phyloP scores from a whole-genome alignment of 495 filamentous ascomycete species.

The Annulohypoxylon maeteangense region DNA sequence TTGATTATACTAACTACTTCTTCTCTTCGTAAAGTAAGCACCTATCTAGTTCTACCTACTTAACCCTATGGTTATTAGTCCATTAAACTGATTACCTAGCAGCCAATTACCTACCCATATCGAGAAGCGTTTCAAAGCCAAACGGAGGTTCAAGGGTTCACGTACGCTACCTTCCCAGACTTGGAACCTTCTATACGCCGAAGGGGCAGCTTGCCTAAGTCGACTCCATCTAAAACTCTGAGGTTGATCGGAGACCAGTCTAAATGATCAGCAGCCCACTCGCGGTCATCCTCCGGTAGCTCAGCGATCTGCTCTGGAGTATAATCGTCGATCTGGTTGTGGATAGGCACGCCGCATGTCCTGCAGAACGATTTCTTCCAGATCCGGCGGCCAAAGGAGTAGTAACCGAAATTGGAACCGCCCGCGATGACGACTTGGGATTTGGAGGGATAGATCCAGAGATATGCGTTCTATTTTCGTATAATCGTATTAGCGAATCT shows the following conservation, averaged over 20 bases:
- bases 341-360: conserved; percentile 42
- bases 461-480: conserved; percentile 27
- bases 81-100: too few relatives aligned
- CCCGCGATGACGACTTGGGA: conserved; percentile 30
- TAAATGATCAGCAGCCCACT: conserved; percentile 11
- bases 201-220: conserved; percentile 23
- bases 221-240: conserved; percentile 28
- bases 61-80: too few relatives aligned
- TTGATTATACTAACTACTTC: too few relatives aligned
- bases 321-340: conserved; percentile 32
- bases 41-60: too few relatives aligned
- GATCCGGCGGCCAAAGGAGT: conserved; percentile 41
- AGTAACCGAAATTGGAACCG: conserved; percentile 26
- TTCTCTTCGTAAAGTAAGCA: too few relatives aligned
- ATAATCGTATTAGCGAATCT: neutral
- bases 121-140: neutral
- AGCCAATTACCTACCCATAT: too few relatives aligned
- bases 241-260: conserved; percentile 41
- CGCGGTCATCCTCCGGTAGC: conserved; percentile 31
- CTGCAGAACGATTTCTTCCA: conserved; percentile 47
- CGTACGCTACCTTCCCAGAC: conserved; percentile 13
- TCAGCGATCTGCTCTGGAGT: conserved; percentile 31
- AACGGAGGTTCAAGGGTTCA: conserved; percentile 16
- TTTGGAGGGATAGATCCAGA: conserved; percentile 40
- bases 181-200: conserved; percentile 27